Conservation (phyloP, 805 yeast genomes). For the Isabelozyma pseudorhagii region DNA sequence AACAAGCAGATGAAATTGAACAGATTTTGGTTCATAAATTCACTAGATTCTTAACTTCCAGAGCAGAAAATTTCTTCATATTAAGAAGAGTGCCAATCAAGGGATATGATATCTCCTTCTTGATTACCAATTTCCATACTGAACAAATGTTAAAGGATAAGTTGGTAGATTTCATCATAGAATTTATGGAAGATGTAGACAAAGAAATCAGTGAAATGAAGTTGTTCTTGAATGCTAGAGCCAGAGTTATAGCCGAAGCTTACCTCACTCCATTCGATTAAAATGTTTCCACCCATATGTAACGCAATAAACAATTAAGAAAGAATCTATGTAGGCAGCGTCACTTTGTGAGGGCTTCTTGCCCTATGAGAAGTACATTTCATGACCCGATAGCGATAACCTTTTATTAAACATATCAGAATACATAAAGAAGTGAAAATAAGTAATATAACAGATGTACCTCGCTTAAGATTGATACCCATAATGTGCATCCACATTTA, state of each 20-base stretch:
- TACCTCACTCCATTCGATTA: constrained; percentile 86
- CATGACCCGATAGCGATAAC: neutral
- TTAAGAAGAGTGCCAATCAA: constrained; percentile 86
- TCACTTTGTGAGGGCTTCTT: neutral
- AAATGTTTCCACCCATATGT: constrained; percentile 1
- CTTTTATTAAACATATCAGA: neutral
- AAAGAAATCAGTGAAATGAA: constrained; percentile 98
- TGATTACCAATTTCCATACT: constrained; percentile 91
- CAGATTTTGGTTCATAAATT: constrained; percentile 91
- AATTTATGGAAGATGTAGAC: constrained; percentile 98
- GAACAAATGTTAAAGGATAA: constrained; percentile 94
- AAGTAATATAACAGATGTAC: neutral
- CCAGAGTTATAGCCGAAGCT: constrained; percentile 96
- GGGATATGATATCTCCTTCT: constrained; percentile 90
- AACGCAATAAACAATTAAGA: neutral
- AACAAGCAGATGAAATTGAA: constrained; percentile 97
- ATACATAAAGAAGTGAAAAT: neutral
- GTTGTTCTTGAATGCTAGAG: constrained; percentile 92
- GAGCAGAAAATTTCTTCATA: constrained; percentile 93
- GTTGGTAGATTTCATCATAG: constrained; percentile 93
- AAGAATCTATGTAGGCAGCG: neutral
- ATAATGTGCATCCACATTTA: neutral
- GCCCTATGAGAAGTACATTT: neutral
- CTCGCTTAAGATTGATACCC: too few species aligned
- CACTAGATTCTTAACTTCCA: constrained; percentile 86